phyloP scores from a whole-genome alignment of 441 rosid species.

The Gossypium lobatum region DNA sequence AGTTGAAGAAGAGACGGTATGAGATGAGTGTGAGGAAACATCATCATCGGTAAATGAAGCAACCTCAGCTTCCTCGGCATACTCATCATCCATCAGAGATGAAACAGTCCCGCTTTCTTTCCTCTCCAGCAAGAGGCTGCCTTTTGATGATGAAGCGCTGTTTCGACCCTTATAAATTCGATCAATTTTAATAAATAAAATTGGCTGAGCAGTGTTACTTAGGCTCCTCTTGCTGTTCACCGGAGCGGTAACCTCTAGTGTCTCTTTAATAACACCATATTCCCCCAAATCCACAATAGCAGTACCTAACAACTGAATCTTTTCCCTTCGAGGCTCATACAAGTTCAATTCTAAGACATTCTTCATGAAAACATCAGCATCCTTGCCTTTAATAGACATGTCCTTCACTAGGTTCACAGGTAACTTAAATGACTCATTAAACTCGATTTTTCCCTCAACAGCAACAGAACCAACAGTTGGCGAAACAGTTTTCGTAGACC shows the following conservation, averaged over 20 bases:
- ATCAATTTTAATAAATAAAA: constrained; percentile 57
- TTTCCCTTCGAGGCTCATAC: constrained; percentile 88
- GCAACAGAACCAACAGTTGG: constrained; percentile 70
- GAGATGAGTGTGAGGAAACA: constrained; percentile 73
- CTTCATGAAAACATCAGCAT: constrained; percentile 48
- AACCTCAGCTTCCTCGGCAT: constrained; percentile 75
- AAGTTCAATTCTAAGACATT: constrained; percentile 68
- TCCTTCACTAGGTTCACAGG: constrained; percentile 67
- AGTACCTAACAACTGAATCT: constrained; percentile 69
- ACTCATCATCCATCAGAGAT: constrained; percentile 68
- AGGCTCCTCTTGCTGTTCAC: constrained; percentile 77
- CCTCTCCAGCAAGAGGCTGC: constrained; percentile 29
- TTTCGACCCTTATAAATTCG: constrained; percentile 37
- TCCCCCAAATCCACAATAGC: constrained; percentile 75
- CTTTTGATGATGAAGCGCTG: constrained; percentile 37
- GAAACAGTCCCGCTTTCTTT: constrained; percentile 62
- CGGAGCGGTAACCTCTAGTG: constrained; percentile 43
- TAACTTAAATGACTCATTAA: constrained; percentile 74
- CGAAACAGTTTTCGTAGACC: constrained; percentile 57
- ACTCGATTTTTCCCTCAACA: constrained; percentile 87
- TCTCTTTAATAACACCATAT: constrained; percentile 53
- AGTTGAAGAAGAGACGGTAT: constrained; percentile 41
- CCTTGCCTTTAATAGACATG: constrained; percentile 47
- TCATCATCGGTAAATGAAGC: constrained; percentile 73
- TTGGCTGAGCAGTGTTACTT: constrained; percentile 71